These are phyloP conservation scores for Penicillium desertorum DNA, from an alignment of 495 filamentous ascomycete genomes.

Conservation along the genomic window DNA sequence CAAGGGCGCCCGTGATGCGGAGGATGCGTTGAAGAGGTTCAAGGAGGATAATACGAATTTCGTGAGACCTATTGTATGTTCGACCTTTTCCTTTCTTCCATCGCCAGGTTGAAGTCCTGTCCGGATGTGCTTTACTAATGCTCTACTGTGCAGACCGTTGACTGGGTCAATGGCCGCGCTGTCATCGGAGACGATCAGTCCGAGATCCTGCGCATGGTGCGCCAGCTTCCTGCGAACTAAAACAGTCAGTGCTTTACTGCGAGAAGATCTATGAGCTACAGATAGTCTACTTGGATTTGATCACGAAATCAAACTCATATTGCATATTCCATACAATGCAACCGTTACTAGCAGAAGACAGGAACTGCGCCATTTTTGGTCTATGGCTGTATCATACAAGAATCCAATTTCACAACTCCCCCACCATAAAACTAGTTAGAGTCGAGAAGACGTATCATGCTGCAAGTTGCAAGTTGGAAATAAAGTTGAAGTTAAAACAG, in stretches of 20 bases:
- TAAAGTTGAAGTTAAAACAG: conserved; percentile 9
- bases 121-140: conserved; percentile 18
- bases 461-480: conserved; percentile 1
- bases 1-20: conserved; percentile 64
- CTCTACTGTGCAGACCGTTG: conserved; percentile 61
- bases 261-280: neutral
- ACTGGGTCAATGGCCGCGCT: conserved; percentile 89
- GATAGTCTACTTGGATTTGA: neutral
- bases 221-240: conserved; percentile 40
- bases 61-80: conserved; percentile 67
- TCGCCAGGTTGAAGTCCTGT: conserved; percentile 7
- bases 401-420: conserved; percentile 13
- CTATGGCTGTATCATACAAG: conserved; percentile 30
- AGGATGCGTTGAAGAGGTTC: conserved; percentile 76
- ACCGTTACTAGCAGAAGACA: neutral
- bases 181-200: conserved; percentile 75
- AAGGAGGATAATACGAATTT: conserved; percentile 60
- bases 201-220: conserved; percentile 78
- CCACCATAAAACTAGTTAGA: neutral
- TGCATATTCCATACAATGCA: conserved; percentile 7
- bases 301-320: neutral
- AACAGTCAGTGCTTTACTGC: neutral
- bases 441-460: conserved; percentile 6
- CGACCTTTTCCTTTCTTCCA: conserved; percentile 1
- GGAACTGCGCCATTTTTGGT: conserved; percentile 1